Evolutionary conservation across 176 grass and related monocot species (phyloP).

Genomic region (Puya raimondii): DNA sequence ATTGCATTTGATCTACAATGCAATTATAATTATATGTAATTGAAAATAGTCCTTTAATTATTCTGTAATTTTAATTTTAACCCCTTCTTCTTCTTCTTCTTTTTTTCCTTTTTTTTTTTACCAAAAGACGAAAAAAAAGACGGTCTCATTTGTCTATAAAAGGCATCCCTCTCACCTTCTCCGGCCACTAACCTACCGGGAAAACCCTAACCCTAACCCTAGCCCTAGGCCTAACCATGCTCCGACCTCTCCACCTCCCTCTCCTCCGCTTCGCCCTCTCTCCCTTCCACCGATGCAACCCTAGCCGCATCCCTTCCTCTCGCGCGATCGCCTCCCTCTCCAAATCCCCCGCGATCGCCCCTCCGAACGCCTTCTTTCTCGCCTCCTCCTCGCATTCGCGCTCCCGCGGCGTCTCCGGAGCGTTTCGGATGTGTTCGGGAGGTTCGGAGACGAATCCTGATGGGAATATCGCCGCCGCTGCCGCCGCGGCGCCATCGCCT

Average conservation of each 20-base stretch:
- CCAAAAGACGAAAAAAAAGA: too few species aligned
- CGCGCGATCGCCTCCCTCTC: conserved; percentile 16
- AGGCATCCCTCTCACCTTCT: background rate
- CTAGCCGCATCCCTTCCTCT: conserved; percentile 33
- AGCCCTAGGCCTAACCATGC: conserved; percentile 34
- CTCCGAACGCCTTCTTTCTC: background rate
- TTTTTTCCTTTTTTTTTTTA: too few species aligned
- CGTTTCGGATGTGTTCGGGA: conserved; percentile 30
- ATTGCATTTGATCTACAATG: too few species aligned
- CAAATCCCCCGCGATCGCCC: conserved; percentile 13
- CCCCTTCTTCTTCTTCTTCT: too few species aligned
- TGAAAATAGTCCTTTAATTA: too few species aligned
- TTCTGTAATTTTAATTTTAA: too few species aligned
- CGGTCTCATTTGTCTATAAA: too few species aligned
- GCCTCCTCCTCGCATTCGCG: conserved; percentile 6
- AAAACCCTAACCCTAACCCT: background rate
- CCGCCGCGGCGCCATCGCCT: conserved; percentile 15
- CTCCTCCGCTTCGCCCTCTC: conserved; percentile 13
- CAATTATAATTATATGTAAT: too few species aligned
- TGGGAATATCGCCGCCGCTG: conserved; percentile 12
- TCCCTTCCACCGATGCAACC: conserved; percentile 30
- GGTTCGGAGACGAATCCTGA: conserved; percentile 23
- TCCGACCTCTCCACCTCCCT: conserved; percentile 62
- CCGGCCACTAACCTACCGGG: too few species aligned
- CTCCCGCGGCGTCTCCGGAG: conserved; percentile 4